Evolutionary conservation across 2,329 filamentous ascomycete genomes (phyloP), one percentile per base, ranked within the genome.

Genomic region (Aspergillus intermedius): DNA sequence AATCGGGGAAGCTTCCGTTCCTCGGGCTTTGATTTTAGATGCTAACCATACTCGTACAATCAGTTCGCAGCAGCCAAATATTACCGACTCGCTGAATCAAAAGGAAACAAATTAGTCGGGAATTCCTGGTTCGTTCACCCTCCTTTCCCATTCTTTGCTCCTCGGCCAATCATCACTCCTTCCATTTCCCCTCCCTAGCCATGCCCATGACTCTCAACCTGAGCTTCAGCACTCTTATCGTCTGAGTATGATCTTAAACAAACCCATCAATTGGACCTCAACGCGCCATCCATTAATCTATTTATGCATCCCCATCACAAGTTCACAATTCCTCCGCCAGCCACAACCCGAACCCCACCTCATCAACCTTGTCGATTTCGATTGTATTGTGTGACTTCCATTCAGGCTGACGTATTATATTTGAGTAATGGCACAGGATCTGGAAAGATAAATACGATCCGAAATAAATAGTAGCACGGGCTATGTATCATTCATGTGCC

Each of bases 371-470:
- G n/a, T 19, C 10, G n/a, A 43, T 25, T 30, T 44, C 13, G n/a
- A 44, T 12, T 22, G 19, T 17, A 21, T 45, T 19, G 32, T 25
- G 19, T 32, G 28, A 42, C 47, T 28, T 17, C n/a, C 30, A n/a
- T 23, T 53, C 46, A 55, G 49, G 55, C 60, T 62, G 54, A 59
- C 53, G 50, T 50, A 34, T 49, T 52, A 46, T 62, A 22, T 25
- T 23, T 23, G 9, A n/a, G 42, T 44, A 2, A 37, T 45, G 39
- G 1, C 25, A 44, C 48, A 95, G 89, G 91, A 96, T 97, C 65
- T 96, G 91, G 89, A 97, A 97, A 69, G 90, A 95, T 54, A 97
- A 97, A 73, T 96, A 97, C 73, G 79, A 76, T 54, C 75, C 77
- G 17, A 76, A 76, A 62, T 74, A 76, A 76, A 62, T 74, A 47